Conservation (phyloP, 1,139 yeast genomes). For the Geotrichum macrosporum region DNA sequence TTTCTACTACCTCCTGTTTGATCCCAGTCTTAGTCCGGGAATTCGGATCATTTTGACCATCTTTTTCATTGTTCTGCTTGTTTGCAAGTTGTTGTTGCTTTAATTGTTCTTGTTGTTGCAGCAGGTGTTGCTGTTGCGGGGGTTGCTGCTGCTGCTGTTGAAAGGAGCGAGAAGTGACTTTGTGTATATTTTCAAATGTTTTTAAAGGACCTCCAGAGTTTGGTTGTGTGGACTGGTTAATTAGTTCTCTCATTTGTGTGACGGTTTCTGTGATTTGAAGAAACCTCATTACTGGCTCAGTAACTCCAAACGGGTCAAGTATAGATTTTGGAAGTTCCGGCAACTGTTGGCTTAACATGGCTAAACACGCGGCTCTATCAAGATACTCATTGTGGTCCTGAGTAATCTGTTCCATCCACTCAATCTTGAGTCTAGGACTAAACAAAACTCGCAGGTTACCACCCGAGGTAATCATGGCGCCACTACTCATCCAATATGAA, state of each 20-base stretch:
- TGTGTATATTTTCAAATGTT: conserved; percentile 48
- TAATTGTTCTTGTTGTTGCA: conserved; percentile 17
- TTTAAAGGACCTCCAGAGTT: conserved; percentile 54
- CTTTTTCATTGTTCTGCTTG: conserved; percentile 12
- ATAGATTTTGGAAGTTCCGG: background rate
- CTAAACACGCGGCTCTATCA: background rate
- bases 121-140: conserved; percentile 4
- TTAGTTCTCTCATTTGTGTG: conserved; percentile 61
- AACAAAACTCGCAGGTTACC: conserved; percentile 59
- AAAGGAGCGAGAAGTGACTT: conserved; percentile 5
- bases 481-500: conserved; percentile 61
- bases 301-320: conserved; percentile 50
- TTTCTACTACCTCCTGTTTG: conserved; percentile 12
- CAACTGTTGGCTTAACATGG: conserved; percentile 4
- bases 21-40: background rate
- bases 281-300: conserved; percentile 59
- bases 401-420: conserved; percentile 63
- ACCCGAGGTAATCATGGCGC: conserved; percentile 57
- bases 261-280: conserved; percentile 74
- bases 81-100: conserved; percentile 20
- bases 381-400: conserved; percentile 38
- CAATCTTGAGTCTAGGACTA: conserved; percentile 59
- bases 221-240: conserved; percentile 49
- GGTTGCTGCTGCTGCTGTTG: conserved; percentile 17
- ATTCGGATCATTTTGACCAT: background rate